Evolutionary conservation across 768 basidiomycete genomes (phyloP).

Genomic region (Termitomyces sp.): DNA sequence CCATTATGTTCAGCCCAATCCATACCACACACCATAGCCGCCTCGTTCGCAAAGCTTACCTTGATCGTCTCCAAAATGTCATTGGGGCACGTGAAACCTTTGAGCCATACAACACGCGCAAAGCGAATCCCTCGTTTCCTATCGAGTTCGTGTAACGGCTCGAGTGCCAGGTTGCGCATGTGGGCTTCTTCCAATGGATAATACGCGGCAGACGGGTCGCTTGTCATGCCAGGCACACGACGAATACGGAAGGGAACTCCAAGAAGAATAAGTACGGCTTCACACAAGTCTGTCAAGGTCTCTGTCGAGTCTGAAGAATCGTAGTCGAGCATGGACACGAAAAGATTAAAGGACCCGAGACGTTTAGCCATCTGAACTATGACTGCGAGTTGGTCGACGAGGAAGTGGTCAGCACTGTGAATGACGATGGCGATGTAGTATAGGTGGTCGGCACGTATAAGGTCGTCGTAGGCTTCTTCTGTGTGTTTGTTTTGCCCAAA

Average conservation of each 20-base stretch:
- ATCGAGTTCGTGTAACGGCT: slow-evolving; percentile 82
- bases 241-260: slow-evolving; percentile 92
- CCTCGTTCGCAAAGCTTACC: slow-evolving; percentile 85
- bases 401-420: slow-evolving; percentile 98
- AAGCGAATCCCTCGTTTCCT: slow-evolving; percentile 77
- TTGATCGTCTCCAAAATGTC: slow-evolving; percentile 96
- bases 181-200: slow-evolving; percentile 96
- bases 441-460: slow-evolving; percentile 74
- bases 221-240: slow-evolving; percentile 90
- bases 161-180: slow-evolving; percentile 87
- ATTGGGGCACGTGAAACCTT: slow-evolving; percentile 98
- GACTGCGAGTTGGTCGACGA: slow-evolving; percentile 96
- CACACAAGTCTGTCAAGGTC: slow-evolving; percentile 90
- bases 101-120: slow-evolving; percentile 92
- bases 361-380: slow-evolving; percentile 94
- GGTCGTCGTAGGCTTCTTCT: slow-evolving; percentile 87
- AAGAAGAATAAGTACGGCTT: slow-evolving; percentile 89
- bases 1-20: slow-evolving; percentile 99
- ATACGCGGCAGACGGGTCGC: slow-evolving; percentile 81
- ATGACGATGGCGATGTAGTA: slow-evolving; percentile 96
- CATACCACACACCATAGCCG: slow-evolving; percentile 99
- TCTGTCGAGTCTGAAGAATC: slow-evolving; percentile 94
- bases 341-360: slow-evolving; percentile 83
- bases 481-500: slow-evolving; percentile 80
- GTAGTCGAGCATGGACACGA: slow-evolving; percentile 98